Base-by-base conservation (phyloP, 139 green algal species). In the Tetraselmis chui region DNA sequence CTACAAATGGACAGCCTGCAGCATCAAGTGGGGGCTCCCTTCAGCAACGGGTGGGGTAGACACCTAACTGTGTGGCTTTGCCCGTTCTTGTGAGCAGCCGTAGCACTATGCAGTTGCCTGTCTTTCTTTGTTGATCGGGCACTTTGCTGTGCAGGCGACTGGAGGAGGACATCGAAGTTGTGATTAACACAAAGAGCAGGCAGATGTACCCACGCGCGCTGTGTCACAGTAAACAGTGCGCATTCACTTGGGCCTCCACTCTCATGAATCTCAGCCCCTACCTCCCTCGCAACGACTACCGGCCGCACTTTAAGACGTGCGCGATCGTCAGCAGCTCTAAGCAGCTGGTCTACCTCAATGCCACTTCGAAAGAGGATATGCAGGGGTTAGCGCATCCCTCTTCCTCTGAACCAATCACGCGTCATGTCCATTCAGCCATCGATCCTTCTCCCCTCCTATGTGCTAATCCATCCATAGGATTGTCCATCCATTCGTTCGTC, bases 281-380 rank as follows among this genome's bases (percentile, higher is more conserved):
- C 74, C 74, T 77, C 23, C 74, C 74, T 2, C 74, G 2, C 74
- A 31, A 2, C 74, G 26, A 28, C 74, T 29, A 29, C 74, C 24
- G 59, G 80, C 80, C 80, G 29, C 59, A 59, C 30, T 81, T 79
- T 31, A 31, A 32, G 28, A 82, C 76, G 25, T 85, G 82, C 32
- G 82, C 82, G 26, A 28, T 85, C n/a, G 76, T 85, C 23, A 76
- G 11, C 23, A 82, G 76, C 76, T 29, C 74, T 2, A 77, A 77
- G 74, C 74, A 77, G n/a, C 74, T 77, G 2, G 74, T 77, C 2
- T 77, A 77, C 74, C 31, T 1, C 32, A 82, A 30, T 5, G 30
- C 18, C n/a, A 29, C 26, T 2, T 24, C 31, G 30, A 2, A 5
- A n/a, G n/a, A n/a, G n/a, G n/a, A n/a, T n/a, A n/a, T n/a, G n/a